These are phyloP conservation scores for Trapa incisa DNA, from an alignment of 345 rosid genomes.

Conservation along the genomic window DNA sequence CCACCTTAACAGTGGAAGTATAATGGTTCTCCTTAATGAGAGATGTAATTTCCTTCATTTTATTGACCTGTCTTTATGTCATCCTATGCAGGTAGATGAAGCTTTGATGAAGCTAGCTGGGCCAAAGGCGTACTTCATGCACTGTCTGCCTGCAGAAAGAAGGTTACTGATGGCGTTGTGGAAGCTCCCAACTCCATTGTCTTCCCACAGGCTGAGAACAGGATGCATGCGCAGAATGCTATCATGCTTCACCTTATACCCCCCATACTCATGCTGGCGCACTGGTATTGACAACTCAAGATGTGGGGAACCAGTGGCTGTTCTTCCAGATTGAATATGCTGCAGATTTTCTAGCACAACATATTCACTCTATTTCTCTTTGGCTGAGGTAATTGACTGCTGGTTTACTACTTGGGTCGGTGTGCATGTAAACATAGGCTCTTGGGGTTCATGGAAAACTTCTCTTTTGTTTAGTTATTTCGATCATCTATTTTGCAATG, in stretches of 20 bases:
- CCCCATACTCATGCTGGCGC: neutral
- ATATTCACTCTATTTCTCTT: neutral
- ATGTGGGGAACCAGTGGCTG: neutral
- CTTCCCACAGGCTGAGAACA: slow-evolving; percentile 90
- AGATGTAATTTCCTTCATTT: neutral
- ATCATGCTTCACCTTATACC: slow-evolving; percentile 60
- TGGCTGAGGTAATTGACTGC: neutral
- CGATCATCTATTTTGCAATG: too few relatives aligned
- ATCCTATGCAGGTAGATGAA: slow-evolving; percentile 55
- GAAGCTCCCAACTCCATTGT: slow-evolving; percentile 93
- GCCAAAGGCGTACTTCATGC: slow-evolving; percentile 83
- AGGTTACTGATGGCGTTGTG: slow-evolving; percentile 72
- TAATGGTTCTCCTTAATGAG: too few relatives aligned
- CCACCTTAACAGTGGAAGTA: too few relatives aligned
- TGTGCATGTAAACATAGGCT: too few relatives aligned
- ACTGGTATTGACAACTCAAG: neutral
- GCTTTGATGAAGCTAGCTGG: slow-evolving; percentile 79
- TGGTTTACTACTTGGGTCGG: neutral
- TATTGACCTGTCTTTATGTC: neutral
- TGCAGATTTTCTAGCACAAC: neutral
- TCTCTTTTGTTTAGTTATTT: too few relatives aligned
- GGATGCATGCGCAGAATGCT: slow-evolving; percentile 91
- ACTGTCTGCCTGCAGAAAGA: slow-evolving; percentile 93
- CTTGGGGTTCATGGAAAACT: too few relatives aligned
- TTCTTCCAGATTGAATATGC: neutral